These are phyloP conservation scores for Ascochyta viciae-villosae DNA, from an alignment of 2,329 filamentous ascomycete species.

Conservation along the genomic window DNA sequence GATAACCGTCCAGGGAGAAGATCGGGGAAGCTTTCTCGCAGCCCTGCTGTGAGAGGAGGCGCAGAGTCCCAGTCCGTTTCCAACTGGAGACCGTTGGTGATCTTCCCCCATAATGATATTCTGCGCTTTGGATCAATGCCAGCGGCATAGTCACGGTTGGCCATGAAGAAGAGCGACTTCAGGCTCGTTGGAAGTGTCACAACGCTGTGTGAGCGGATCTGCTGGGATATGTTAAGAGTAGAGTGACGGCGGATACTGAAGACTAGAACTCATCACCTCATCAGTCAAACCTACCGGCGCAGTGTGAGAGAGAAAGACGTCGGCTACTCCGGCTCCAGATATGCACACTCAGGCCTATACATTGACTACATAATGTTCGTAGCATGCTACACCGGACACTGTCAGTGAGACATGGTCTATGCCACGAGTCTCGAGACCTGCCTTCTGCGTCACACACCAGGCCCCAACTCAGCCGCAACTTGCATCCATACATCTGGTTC, in stretches of 20 bases:
- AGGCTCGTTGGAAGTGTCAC: not conserved
- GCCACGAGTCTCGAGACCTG: not conserved
- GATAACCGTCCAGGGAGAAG: not conserved
- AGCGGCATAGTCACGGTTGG: conserved; percentile 5
- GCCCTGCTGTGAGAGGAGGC: not conserved
- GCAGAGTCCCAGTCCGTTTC: not conserved
- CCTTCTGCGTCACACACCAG: not conserved
- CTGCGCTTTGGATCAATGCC: not conserved
- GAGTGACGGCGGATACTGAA: not conserved
- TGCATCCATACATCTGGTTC: conserved; percentile 11
- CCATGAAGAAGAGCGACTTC: not conserved
- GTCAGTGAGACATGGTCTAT: not conserved
- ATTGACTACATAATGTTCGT: not conserved
- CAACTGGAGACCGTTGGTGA: not conserved
- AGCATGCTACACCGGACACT: not conserved
- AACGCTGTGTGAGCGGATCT: not conserved
- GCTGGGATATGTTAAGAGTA: not conserved
- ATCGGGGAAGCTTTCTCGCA: not conserved
- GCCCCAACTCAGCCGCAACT: not conserved
- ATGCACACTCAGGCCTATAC: not conserved
- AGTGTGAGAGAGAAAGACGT: not conserved
- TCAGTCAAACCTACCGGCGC: not conserved
- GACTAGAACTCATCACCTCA: not conserved
- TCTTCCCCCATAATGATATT: not conserved
- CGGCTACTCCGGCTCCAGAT: not conserved